Evolutionary conservation across 163 green algal species (phyloP), one percentile per base, ranked within the genome.

Genomic region (Coccomyxa subellipsoidea): DNA sequence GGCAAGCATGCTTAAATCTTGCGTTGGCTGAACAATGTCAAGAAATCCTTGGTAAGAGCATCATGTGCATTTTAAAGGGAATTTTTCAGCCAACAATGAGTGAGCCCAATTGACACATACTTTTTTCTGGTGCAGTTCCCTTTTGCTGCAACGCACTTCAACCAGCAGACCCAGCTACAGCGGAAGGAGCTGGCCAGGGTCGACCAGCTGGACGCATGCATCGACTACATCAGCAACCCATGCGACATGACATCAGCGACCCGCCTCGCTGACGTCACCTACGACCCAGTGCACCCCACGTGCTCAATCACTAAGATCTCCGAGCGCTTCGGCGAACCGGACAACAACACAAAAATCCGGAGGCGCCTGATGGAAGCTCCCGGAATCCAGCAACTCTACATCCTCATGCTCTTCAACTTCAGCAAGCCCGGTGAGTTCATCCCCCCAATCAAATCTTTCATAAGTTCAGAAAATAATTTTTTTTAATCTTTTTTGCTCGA

Each of bases 371-470:
- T 36, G 66, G 29, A 27, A 73, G n/a, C 66, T 36, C 21, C 66
- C 32, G 27, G 29, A 10, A 36, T 8, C 27, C 66, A 73, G 66
- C 66, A 32, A n/a, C 66, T 73, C 21, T 73, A 35, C 27, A 23
- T 34, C 8, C 66, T 73, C 66, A 73, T 73, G 66, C 66, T 73
- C 8, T 73, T 73, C 66, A 73, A 73, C 66, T 73, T 73, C 8
- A 73, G 66, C 66, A 73, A 73, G n/a, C 29, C 66, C 18, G 66
- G 66, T 73, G 2, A 5, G 66, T 59, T 27, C 47, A 54, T 59
- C n/a, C n/a, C n/a, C n/a, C n/a, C n/a, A n/a, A n/a, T n/a, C n/a
- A n/a, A n/a, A n/a, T n/a, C n/a, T n/a, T n/a, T n/a, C n/a, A n/a
- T n/a, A n/a, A n/a, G n/a, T n/a, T n/a, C n/a, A n/a, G n/a, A n/a